phyloP scores from a whole-genome alignment of 2,329 filamentous ascomycete species.

The Cryphonectria nitschkei region DNA sequence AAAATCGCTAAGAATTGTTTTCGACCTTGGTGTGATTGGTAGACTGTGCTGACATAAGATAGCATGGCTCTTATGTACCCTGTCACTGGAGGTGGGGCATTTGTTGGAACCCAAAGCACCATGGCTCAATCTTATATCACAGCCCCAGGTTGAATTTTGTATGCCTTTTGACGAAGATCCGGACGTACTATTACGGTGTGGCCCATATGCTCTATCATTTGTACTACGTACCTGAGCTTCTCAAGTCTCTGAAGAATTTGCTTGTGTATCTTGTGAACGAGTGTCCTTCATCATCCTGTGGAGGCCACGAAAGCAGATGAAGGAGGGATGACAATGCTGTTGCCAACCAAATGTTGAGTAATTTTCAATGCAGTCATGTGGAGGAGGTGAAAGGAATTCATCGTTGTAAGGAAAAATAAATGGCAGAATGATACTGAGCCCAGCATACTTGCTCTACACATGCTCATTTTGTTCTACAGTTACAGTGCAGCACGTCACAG shows the following conservation, averaged over 20 bases:
- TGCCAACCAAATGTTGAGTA: no score
- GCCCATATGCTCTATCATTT: neutral
- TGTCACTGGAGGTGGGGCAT: neutral
- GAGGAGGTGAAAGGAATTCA: neutral
- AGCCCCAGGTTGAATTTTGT: neutral
- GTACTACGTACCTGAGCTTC: neutral
- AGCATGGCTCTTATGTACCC: neutral
- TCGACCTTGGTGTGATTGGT: constrained; percentile 8
- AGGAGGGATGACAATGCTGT: neutral
- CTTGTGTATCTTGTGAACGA: neutral
- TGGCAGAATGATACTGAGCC: neutral
- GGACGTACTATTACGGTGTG: neutral
- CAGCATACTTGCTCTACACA: neutral
- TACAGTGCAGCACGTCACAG: neutral
- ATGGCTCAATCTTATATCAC: neutral
- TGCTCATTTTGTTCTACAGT: neutral
- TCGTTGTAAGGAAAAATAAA: neutral
- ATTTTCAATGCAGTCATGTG: neutral
- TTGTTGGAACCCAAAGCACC: neutral
- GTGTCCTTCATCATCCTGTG: neutral
- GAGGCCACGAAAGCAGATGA: neutral
- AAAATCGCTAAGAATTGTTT: constrained; percentile 16
- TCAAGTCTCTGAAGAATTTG: neutral
- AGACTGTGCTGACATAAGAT: neutral
- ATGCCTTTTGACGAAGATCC: no score